Conservation (phyloP, 2,329 filamentous ascomycete species). For the Byssochlamys sp. region DNA sequence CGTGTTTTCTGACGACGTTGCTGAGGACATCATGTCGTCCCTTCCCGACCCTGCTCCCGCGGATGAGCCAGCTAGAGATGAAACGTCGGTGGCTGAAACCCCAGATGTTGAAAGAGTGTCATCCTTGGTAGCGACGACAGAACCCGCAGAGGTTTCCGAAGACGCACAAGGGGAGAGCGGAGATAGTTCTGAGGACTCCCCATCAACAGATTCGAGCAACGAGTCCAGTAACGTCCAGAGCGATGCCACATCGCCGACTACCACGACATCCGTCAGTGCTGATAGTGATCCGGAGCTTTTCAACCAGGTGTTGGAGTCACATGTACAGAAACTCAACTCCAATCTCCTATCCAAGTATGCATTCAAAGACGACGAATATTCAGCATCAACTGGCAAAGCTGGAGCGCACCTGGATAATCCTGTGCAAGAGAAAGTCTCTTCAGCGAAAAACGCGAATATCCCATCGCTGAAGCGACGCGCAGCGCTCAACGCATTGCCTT, state of each 20-base stretch:
- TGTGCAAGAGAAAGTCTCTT: background rate
- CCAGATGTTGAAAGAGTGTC: background rate
- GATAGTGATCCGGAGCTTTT: conserved; percentile 18
- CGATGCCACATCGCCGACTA: background rate
- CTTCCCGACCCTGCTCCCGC: conserved; percentile 27
- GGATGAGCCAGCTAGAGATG: conserved; percentile 2
- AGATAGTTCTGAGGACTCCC: conserved; percentile 11
- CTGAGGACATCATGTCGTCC: conserved; percentile 41
- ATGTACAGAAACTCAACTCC: conserved; percentile 28
- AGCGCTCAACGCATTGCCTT: background rate
- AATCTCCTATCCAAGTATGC: conserved; percentile 26
- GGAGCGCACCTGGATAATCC: conserved; percentile 6
- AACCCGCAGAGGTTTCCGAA: background rate
- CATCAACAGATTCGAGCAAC: background rate
- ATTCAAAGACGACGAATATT: conserved; percentile 15
- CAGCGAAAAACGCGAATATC: background rate
- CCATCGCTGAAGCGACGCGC: background rate
- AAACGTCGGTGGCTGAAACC: conserved; percentile 8
- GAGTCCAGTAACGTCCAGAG: background rate
- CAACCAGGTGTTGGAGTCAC: conserved; percentile 25
- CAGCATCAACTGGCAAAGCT: conserved; percentile 1
- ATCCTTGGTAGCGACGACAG: background rate
- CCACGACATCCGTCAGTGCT: conserved; percentile 6
- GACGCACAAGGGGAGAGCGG: conserved; percentile 11
- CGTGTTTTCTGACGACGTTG: conserved; percentile 46